phyloP scores from a whole-genome alignment of 2,329 filamentous ascomycete genomes.

The Stachybotrys echinatus region DNA sequence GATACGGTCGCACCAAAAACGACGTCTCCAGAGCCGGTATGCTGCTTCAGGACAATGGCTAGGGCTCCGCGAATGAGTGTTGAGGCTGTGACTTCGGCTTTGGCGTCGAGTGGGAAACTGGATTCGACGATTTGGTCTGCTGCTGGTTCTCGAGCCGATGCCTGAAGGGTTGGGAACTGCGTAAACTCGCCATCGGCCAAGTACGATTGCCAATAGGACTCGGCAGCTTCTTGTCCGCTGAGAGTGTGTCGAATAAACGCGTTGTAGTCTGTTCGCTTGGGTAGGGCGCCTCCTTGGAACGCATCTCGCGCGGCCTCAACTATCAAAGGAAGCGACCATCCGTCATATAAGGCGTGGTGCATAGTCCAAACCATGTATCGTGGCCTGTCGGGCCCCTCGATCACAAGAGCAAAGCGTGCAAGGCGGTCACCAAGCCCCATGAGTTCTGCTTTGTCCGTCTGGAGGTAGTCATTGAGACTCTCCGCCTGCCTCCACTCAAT shows the following conservation, averaged over 20 bases:
- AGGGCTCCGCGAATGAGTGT: neutral
- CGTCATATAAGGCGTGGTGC: slow-evolving; percentile 23
- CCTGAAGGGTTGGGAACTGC: slow-evolving; percentile 4
- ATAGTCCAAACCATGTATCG: slow-evolving; percentile 16
- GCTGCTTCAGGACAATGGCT: neutral
- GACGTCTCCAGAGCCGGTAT: slow-evolving; percentile 14
- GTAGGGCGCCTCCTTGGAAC: slow-evolving; percentile 1
- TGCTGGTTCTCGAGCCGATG: neutral
- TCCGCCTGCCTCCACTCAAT: neutral
- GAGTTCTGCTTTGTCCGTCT: neutral
- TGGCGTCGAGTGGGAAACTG: neutral
- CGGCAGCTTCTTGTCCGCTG: neutral
- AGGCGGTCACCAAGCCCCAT: slow-evolving; percentile 7
- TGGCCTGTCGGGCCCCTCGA: neutral
- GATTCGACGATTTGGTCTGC: neutral
- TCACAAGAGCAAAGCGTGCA: slow-evolving; percentile 2
- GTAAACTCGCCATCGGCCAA: neutral
- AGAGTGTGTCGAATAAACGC: slow-evolving; percentile 4
- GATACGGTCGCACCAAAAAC: slow-evolving; percentile 13
- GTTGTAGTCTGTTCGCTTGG: slow-evolving; percentile 1
- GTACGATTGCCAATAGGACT: slow-evolving; percentile 3
- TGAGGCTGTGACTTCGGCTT: neutral
- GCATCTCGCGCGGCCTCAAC: slow-evolving; percentile 6
- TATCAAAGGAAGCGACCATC: slow-evolving; percentile 16
- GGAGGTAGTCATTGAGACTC: neutral